Evolutionary conservation across 2,329 filamentous ascomycete genomes (phyloP).

Genomic region (Aspergillus pseudotamarii): DNA sequence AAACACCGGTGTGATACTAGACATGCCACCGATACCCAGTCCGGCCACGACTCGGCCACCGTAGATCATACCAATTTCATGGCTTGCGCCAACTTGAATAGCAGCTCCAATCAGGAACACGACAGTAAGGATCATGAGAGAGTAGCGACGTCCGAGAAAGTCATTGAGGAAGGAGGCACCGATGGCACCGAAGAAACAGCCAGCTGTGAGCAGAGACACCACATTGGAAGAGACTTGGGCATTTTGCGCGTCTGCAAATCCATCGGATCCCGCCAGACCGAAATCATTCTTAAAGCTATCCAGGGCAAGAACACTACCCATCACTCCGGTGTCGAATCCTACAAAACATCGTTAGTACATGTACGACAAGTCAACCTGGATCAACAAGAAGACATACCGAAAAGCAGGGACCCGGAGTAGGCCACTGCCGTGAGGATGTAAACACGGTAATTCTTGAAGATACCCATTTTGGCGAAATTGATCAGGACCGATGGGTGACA

Average conservation of each 20-base stretch:
- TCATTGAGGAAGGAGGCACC: constrained; percentile 40
- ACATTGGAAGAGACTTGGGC: constrained; percentile 43
- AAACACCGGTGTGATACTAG: constrained; percentile 41
- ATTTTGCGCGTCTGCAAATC: constrained; percentile 37
- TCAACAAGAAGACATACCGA: constrained; percentile 33
- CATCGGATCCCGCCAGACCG: constrained; percentile 34
- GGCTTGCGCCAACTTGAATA: constrained; percentile 35
- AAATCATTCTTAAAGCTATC: constrained; percentile 46
- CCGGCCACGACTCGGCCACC: constrained; percentile 42
- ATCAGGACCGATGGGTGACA: background rate
- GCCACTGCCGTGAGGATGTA: constrained; percentile 49
- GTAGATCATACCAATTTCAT: constrained; percentile 38
- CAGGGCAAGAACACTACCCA: constrained; percentile 45
- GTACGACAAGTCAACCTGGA: background rate
- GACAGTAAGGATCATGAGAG: constrained; percentile 36
- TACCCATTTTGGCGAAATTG: constrained; percentile 22
- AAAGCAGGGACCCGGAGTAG: constrained; percentile 49
- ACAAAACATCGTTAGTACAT: background rate
- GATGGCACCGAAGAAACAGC: constrained; percentile 45
- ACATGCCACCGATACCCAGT: constrained; percentile 43
- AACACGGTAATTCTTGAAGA: constrained; percentile 48
- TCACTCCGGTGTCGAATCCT: constrained; percentile 49
- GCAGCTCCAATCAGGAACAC: constrained; percentile 41
- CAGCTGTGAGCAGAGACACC: constrained; percentile 41
- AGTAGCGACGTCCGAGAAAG: constrained; percentile 37